Conservation (phyloP, 148 eudicot genomes). For the Rhododendron griersonianum region DNA sequence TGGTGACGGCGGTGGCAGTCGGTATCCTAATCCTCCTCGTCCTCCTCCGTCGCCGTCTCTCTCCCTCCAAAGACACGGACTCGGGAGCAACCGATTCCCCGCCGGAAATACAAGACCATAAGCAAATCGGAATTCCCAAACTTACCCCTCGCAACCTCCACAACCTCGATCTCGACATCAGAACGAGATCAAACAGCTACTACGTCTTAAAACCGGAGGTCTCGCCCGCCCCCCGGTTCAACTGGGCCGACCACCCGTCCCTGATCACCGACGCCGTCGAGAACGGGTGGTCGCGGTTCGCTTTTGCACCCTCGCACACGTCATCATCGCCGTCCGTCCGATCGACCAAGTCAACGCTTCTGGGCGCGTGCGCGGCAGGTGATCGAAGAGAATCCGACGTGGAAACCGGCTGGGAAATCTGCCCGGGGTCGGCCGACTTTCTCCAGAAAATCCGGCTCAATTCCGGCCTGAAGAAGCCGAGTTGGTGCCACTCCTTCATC, state of each 20-base stretch:
- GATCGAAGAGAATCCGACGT: conserved; percentile 25
- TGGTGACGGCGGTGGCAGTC: conserved; percentile 6
- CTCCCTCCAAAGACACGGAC: background rate
- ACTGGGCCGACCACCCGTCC: conserved; percentile 72
- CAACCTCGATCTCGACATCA: conserved; percentile 10
- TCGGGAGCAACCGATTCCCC: background rate
- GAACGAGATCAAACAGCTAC: conserved; percentile 16
- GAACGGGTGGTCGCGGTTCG: conserved; percentile 82
- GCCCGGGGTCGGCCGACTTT: conserved; percentile 62
- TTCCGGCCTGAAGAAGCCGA: conserved; percentile 26
- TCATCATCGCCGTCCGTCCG: conserved; percentile 28
- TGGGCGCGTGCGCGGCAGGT: conserved; percentile 23
- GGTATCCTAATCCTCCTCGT: background rate
- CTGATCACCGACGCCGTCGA: conserved; percentile 65
- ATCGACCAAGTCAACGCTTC: conserved; percentile 27
- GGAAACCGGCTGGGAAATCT: conserved; percentile 68
- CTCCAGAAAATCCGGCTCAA: conserved; percentile 65
- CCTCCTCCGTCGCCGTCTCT: conserved; percentile 11
- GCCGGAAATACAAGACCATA: conserved; percentile 2
- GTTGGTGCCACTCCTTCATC: conserved; percentile 15
- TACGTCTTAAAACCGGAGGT: conserved; percentile 32
- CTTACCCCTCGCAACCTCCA: conserved; percentile 28
- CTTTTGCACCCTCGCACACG: conserved; percentile 32
- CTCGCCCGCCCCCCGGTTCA: conserved; percentile 33
- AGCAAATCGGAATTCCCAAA: conserved; percentile 29